phyloP scores from a whole-genome alignment of 2,329 filamentous ascomycete genomes.

The Claviceps fusiformis region DNA sequence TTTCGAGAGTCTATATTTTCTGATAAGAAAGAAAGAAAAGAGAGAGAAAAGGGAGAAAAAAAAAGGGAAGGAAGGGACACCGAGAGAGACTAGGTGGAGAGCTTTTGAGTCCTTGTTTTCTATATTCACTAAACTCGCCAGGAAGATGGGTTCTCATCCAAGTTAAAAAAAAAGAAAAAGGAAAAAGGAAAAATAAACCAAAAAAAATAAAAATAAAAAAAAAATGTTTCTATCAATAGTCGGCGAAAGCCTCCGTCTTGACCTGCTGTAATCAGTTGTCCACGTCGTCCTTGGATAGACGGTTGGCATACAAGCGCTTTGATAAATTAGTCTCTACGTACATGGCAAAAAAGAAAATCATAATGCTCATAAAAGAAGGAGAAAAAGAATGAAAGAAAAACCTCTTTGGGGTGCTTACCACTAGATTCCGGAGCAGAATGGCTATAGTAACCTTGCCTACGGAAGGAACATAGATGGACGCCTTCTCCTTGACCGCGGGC shows the following conservation, averaged over 20 bases:
- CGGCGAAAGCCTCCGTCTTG: conserved; percentile 27
- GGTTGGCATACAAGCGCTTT: conserved; percentile 40
- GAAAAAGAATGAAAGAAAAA: no score
- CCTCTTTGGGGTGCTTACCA: conserved; percentile 42
- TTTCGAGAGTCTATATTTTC: no score
- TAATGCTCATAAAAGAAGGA: neutral
- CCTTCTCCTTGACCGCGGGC: conserved; percentile 82
- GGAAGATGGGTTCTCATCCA: no score
- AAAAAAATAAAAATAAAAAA: neutral
- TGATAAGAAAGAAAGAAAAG: no score
- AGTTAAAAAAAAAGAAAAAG: no score
- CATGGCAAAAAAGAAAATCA: neutral
- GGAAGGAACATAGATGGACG: conserved; percentile 90
- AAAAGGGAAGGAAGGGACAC: no score
- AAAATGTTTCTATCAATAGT: conserved; percentile 17
- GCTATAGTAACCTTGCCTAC: conserved; percentile 97
- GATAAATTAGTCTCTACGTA: conserved; percentile 11
- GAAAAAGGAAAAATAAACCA: no score
- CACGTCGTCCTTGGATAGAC: conserved; percentile 24
- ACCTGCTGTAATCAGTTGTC: conserved; percentile 23
- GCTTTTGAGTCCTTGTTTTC: no score
- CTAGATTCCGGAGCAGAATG: conserved; percentile 73
- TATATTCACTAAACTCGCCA: no score
- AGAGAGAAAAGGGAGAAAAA: no score
- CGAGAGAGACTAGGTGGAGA: no score